Conservation (phyloP, 2,329 filamentous ascomycete genomes). For the Pseudomassariella vexata region DNA sequence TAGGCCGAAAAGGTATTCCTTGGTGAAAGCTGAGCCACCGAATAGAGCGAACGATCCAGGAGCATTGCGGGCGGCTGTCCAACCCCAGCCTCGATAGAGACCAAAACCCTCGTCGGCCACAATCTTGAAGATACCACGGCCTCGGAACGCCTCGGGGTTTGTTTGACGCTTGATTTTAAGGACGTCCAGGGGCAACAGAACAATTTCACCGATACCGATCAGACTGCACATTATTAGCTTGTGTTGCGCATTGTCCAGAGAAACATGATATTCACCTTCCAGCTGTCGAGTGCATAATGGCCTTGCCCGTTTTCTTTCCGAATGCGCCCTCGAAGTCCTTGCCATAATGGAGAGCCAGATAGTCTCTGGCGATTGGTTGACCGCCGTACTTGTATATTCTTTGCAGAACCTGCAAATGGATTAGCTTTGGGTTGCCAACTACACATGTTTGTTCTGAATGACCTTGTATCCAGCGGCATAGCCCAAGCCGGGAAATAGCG, state of each 20-base stretch:
- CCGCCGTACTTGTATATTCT: slow-evolving; percentile 98
- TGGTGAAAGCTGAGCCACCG: slow-evolving; percentile 93
- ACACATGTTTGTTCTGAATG: slow-evolving; percentile 12
- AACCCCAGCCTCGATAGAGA: slow-evolving; percentile 91
- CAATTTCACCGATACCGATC: slow-evolving; percentile 95
- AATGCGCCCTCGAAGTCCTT: slow-evolving; percentile 82
- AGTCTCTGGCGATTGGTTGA: slow-evolving; percentile 92
- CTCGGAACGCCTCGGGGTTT: slow-evolving; percentile 96
- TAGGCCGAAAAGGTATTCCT: slow-evolving; percentile 89
- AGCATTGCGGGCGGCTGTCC: slow-evolving; percentile 95
- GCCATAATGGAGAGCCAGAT: slow-evolving; percentile 73
- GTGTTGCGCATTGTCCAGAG: background rate
- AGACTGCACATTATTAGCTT: slow-evolving; percentile 45
- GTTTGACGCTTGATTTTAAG: slow-evolving; percentile 99
- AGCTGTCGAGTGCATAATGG: slow-evolving; percentile 94
- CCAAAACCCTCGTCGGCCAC: slow-evolving; percentile 91
- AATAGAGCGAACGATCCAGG: slow-evolving; percentile 97
- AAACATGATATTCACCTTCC: slow-evolving; percentile 57
- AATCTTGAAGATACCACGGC: slow-evolving; percentile 84
- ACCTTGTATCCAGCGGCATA: slow-evolving; percentile 98
- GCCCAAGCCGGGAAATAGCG: slow-evolving; percentile 91
- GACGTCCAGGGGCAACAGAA: slow-evolving; percentile 90
- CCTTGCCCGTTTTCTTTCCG: slow-evolving; percentile 95
- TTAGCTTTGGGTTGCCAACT: background rate
- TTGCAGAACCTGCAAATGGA: slow-evolving; percentile 63